Conservation (phyloP, 176 grass and related monocot genomes). For the Rhipidocladum racemiflorum region DNA sequence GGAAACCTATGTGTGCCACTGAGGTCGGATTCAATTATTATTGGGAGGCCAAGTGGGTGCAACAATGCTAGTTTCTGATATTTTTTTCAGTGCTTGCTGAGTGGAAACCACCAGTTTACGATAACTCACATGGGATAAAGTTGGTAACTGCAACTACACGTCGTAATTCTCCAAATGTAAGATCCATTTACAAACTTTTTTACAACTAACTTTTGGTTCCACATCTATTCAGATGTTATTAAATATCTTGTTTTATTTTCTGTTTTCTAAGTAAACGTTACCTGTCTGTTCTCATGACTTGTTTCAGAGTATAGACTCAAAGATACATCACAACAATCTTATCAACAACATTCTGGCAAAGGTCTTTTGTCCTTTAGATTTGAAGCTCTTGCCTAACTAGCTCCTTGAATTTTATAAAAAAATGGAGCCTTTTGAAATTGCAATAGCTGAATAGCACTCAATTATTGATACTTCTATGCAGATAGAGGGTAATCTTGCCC, state of each 20-base stretch:
- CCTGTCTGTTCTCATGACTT: constrained; percentile 15
- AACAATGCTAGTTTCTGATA: constrained; percentile 34
- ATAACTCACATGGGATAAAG: constrained; percentile 92
- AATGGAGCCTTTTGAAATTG: background rate
- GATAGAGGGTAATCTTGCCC: constrained; percentile 93
- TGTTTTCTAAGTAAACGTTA: constrained; percentile 14
- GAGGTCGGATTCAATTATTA: background rate
- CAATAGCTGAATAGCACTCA: background rate
- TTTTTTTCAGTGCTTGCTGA: constrained; percentile 81
- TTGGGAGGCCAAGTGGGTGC: background rate
- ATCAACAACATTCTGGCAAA: constrained; percentile 99
- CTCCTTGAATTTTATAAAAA: background rate
- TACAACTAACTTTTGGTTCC: constrained; percentile 2
- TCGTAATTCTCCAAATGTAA: constrained; percentile 97
- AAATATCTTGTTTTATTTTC: background rate
- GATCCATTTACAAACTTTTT: constrained; percentile 1
- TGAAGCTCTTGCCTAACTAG: constrained; percentile 15
- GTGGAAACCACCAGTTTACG: constrained; percentile 99
- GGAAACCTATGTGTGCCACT: background rate
- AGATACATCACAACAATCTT: constrained; percentile 99
- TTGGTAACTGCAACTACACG: constrained; percentile 87
- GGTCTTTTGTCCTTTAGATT: constrained; percentile 50
- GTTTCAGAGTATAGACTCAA: constrained; percentile 94
- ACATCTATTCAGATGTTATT: background rate
- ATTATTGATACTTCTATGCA: constrained; percentile 35